Evolutionary conservation across 164 flowering plant species (phyloP), one percentile per base, ranked within the genome.

Genomic region (Piper betle): DNA sequence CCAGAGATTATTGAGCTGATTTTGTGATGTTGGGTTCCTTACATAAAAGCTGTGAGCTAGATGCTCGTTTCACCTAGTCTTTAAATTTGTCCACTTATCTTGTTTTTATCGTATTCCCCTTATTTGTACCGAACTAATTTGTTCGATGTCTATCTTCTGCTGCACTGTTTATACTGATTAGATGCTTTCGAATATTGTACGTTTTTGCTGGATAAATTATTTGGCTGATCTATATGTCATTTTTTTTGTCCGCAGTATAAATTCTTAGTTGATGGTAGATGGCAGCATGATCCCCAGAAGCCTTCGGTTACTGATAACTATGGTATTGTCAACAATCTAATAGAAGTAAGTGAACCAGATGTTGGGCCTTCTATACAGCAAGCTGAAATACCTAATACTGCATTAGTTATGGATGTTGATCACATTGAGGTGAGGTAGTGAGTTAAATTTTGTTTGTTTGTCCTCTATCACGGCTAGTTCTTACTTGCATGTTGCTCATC

Each of bases 251-350:
- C 33, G 66, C 79, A 79, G 83, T 79, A 64, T 61, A 79, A 77
- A 52, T 79, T 75, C 75, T 65, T 79, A 71, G 83, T 77, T 46
- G 83, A 79, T 55, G 80, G 77, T 58, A 66, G 73, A 39, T 79
- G 83, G 83, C 70, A 68, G 62, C 60, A 73, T 37, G 79, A 79
- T 64, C 72, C 73, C 25, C 71, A 73, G 8, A 66, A 69, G 17
- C 69, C 50, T 10, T 69, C 37, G 57, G 58, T 63, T 20, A 65
- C 64, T 48, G 77, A 75, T 48, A 73, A 66, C 20, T 68, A 62
- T 63, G 83, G 80, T 53, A 65, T 39, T 10, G 68, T 73, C 39
- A 77, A 77, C 67, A 79, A 74, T 65, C 9, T 71, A 33, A 66
- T 75, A 59, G 39, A 69, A 43, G 79, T 75, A 7, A 62, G 55